Base-by-base conservation (phyloP, 2,329 filamentous ascomycete genomes). In the Fusarium miscanthi region DNA sequence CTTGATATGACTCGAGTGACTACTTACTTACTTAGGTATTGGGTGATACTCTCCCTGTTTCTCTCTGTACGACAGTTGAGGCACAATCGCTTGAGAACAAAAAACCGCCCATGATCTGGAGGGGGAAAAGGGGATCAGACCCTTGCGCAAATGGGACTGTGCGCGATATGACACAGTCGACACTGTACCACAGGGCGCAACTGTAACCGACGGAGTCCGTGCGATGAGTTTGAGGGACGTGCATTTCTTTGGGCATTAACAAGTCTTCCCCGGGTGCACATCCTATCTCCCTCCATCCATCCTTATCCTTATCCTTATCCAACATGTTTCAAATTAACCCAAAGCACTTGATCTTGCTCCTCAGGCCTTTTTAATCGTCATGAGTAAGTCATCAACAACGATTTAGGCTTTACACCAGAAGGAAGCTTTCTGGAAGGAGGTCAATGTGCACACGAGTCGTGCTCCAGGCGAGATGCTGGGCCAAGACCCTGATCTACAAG, bases 281-380 rank as follows among this genome's bases (percentile, higher is more conserved):
- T 59, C 57, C 35, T 8, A 14, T 53, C 37, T 53, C 56, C 56
- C 54, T 54, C 23, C 37, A 27, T 37, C 23, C 23, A 5, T 25
- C 23, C 23, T 25, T 25, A 25, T 25, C 23, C 23, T 25, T 25
- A 25, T 25, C 42, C 31, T 58, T n/a, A 38, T 65, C 40, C 53
- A 57, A 37, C 65, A 58, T 76, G 78, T 79, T 79, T 79, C 78
- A 76, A 74, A 74, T 75, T 76, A 75, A 73, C 64, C 63, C 70
- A 62, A 67, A 62, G 57, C 58, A 38, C 59, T 46, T 66, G 53
- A 10, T 46, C 30, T 33, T 52, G 37, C 42, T 67, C 37, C 51
- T 43, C 48, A 56, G 56, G 7, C 33, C 66, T 41, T 56, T 56
- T 59, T n/a, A 7, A 38, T 48, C 45, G 33, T 48, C 27, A 58